A percentile compares a stretch with the other conserved stretches of the same genome.
Conservation (phyloP, 1,139 yeast genomes). For the Eremothecium gossypii region DNA sequence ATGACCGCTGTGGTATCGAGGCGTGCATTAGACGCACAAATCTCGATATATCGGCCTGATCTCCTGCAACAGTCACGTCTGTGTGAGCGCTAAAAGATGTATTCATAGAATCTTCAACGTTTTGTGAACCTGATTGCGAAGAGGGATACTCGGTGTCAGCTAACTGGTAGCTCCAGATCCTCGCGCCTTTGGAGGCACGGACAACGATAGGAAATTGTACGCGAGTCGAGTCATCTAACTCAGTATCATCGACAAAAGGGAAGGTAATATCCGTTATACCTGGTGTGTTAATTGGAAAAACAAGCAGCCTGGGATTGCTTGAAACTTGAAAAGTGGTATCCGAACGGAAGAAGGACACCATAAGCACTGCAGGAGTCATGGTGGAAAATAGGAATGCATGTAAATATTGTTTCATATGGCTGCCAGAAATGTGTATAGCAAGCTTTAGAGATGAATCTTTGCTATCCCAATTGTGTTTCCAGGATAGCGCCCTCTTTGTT, state of each 20-base stretch:
- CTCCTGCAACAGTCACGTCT: not conserved
- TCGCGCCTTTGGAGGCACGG: not conserved
- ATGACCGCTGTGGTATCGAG: not conserved
- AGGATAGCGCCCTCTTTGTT: slow-evolving; percentile 43
- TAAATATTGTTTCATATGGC: slow-evolving; percentile 7
- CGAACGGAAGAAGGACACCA: slow-evolving; percentile 16
- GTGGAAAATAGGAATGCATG: slow-evolving; percentile 19
- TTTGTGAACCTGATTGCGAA: not conserved
- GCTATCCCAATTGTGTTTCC: slow-evolving; percentile 58
- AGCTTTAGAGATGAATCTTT: slow-evolving; percentile 48
- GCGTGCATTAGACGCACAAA: not conserved
- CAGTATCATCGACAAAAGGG: not conserved
- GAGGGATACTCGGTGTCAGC: not conserved
- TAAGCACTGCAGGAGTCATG: slow-evolving; percentile 13
- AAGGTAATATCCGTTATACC: slow-evolving; percentile 11
- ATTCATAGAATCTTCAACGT: no score
- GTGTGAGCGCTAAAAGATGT: not conserved
- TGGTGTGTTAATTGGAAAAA: slow-evolving; percentile 9
- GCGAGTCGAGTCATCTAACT: not conserved
- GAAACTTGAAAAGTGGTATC: slow-evolving; percentile 13
- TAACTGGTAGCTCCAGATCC: not conserved
- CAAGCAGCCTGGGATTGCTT: slow-evolving; percentile 14
- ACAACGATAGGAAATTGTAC: not conserved
- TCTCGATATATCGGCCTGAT: not conserved
- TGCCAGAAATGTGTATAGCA: slow-evolving; percentile 21